Percentiles rank a stretch among this genome's conserved stretches.
Conservation (phyloP, 768 basidiomycete species). For the Pisolithus orientalis region DNA sequence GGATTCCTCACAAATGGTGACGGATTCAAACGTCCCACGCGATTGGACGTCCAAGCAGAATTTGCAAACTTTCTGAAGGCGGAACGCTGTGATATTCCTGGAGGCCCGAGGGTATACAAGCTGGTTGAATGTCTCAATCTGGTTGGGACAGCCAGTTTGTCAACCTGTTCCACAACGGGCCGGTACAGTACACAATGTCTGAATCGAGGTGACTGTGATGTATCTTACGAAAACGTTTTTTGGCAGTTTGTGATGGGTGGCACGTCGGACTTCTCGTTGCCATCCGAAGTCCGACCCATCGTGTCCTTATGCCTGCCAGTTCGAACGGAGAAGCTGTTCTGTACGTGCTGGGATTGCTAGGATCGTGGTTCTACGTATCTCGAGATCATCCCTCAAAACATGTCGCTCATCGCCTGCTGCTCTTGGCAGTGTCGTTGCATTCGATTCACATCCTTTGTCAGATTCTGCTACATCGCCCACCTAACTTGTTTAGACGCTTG, state of each 20-base stretch:
- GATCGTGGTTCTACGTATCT: slow-evolving; percentile 11
- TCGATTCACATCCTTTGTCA: slow-evolving; percentile 11
- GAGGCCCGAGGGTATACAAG: no score
- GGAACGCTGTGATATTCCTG: no score
- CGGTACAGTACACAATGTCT: no score
- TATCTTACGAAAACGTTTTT: no score
- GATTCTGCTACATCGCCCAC: slow-evolving; percentile 33
- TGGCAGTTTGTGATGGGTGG: background rate
- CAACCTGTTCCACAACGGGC: no score
- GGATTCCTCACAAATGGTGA: no score
- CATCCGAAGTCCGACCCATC: background rate
- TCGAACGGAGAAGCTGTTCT: background rate
- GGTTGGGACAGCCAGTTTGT: no score
- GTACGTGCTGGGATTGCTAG: background rate
- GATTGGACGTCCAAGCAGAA: no score
- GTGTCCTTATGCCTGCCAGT: background rate
- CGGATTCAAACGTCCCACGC: no score
- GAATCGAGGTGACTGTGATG: no score
- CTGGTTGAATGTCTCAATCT: no score
- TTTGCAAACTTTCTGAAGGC: no score
- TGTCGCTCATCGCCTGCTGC: slow-evolving; percentile 3
- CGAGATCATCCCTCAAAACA: slow-evolving; percentile 1
- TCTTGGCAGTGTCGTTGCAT: slow-evolving; percentile 10
- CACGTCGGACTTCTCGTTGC: background rate
- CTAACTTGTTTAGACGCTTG: slow-evolving; percentile 58